Base-by-base conservation (phyloP, 768 basidiomycete species). In the Saitozyma podzolica region DNA sequence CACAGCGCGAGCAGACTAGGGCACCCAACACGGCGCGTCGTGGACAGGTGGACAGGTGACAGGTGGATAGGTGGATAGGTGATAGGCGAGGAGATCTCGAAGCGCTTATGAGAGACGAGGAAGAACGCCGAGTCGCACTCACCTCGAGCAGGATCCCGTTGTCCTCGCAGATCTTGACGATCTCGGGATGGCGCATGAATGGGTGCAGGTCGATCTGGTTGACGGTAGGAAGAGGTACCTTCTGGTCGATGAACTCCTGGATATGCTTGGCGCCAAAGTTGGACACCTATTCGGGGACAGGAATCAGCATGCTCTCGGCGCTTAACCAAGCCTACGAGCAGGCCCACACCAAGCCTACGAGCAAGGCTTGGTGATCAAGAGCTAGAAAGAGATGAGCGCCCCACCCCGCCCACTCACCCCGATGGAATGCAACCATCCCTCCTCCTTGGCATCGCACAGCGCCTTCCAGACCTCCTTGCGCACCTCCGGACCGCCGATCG, bases 401-500 rank as follows among this genome's bases (percentile, higher is more conserved):
- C 17, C 20, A 13, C 51, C 10, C 16, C 11, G 10, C 11, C 81
- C 84, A 76, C 86, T 86, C 42, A 90, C 86, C 6, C 89, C 88
- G 48, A 88, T 84, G 65, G 84, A 86, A 66, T 81, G 84, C 16
- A 88, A 74, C 49, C 83, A 75, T 0, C 88, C 87, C 58, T 83
- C 82, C 65, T 85, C 84, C 73, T 87, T 84, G 9, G 85, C 86
- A 61, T 87, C 86, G 63, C 85, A 83, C 48, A 86, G 83, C 0
- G 87, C 89, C 56, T 82, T 78, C 89, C 89, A 89, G 66, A 85
- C 85, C 37, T 87, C 85, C 40, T 81, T 81, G 17, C 88, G 81
- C 37, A 83, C 83, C 52, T 83, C 63, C 0, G 83, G 80, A 7
- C 88, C 88, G 17, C 87, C 87, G 51, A 86, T 81, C 7, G 89